A percentile compares a stretch with the other conserved stretches of the same genome.
Evolutionary conservation across 441 rosid species (phyloP).

Genomic region (Pelargonium citronellum): DNA sequence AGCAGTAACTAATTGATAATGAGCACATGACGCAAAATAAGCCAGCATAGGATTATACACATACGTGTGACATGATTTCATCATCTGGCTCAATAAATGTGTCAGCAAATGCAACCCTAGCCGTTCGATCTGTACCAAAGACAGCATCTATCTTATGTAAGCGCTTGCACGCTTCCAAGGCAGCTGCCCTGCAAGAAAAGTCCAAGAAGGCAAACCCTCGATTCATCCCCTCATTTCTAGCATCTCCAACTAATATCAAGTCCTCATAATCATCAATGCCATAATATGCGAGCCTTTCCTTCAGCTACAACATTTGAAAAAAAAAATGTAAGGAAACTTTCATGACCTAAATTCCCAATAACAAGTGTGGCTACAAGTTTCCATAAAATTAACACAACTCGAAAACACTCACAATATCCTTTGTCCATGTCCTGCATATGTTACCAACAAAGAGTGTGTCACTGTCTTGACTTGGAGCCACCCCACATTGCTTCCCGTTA

Average conservation of each 20-base stretch:
- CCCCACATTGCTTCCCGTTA: slow-evolving; percentile 2
- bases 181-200: slow-evolving; percentile 2
- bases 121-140: slow-evolving; percentile 8
- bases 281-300: background rate
- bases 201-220: slow-evolving; percentile 9
- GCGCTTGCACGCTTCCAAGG: slow-evolving; percentile 13
- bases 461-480: background rate
- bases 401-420: background rate
- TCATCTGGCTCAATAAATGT: slow-evolving; percentile 7
- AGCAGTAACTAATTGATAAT: too few relatives aligned
- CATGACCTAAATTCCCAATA: too few relatives aligned
- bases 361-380: background rate
- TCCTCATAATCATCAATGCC: slow-evolving; percentile 8
- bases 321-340: background rate
- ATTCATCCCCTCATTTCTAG: slow-evolving; percentile 6
- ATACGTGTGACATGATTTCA: slow-evolving; percentile 8
- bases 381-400: slow-evolving; percentile 1
- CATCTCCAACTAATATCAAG: slow-evolving; percentile 1
- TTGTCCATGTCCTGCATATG: slow-evolving; percentile 8
- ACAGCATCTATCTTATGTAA: slow-evolving; percentile 8
- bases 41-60: background rate
- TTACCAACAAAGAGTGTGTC: slow-evolving; percentile 1
- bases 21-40: background rate
- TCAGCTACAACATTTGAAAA: background rate
- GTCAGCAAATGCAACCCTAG: slow-evolving; percentile 11